Percentiles rank a stretch among this genome's conserved stretches.
Evolutionary conservation across 2,329 filamentous ascomycete genomes (phyloP).

Genomic region (Talaromyces piceae): DNA sequence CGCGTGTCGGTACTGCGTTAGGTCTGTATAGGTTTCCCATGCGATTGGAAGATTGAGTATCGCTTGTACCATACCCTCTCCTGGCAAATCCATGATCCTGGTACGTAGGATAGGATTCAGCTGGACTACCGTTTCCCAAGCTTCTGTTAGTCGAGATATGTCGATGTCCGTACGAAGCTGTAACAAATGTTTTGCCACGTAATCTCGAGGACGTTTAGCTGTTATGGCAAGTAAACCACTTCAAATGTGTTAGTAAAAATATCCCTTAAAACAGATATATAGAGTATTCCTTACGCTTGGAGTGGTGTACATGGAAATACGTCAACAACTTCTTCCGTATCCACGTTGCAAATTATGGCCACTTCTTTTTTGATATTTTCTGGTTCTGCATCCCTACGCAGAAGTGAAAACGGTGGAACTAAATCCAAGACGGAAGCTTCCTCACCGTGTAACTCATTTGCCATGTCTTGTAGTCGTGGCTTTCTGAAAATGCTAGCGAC

Average conservation of each 20-base stretch:
- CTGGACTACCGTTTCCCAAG: not conserved
- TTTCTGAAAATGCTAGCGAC: constrained; percentile 7
- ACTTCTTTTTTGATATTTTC: not conserved
- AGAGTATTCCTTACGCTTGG: constrained; percentile 32
- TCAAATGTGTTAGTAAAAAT: not conserved
- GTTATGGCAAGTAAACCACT: constrained; percentile 32
- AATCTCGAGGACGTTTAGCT: constrained; percentile 20
- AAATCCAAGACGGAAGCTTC: not conserved
- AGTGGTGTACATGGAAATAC: constrained; percentile 36
- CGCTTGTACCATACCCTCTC: constrained; percentile 31
- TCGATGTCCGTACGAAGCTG: not conserved
- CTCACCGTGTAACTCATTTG: not conserved
- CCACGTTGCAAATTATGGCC: constrained; percentile 18
- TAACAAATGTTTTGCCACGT: constrained; percentile 3
- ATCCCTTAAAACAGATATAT: not conserved
- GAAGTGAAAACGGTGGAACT: constrained; percentile 1
- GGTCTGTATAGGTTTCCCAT: not conserved
- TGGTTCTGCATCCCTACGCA: not conserved
- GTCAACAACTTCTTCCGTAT: constrained; percentile 24
- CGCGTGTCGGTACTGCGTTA: not conserved
- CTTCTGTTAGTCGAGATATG: not conserved
- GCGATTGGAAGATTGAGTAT: constrained; percentile 18
- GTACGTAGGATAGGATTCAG: constrained; percentile 2
- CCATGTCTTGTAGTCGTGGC: constrained; percentile 15
- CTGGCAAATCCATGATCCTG: constrained; percentile 25